These are phyloP conservation scores for Tulasnella sp. DNA, from an alignment of 768 basidiomycete species.

Conservation along the genomic window DNA sequence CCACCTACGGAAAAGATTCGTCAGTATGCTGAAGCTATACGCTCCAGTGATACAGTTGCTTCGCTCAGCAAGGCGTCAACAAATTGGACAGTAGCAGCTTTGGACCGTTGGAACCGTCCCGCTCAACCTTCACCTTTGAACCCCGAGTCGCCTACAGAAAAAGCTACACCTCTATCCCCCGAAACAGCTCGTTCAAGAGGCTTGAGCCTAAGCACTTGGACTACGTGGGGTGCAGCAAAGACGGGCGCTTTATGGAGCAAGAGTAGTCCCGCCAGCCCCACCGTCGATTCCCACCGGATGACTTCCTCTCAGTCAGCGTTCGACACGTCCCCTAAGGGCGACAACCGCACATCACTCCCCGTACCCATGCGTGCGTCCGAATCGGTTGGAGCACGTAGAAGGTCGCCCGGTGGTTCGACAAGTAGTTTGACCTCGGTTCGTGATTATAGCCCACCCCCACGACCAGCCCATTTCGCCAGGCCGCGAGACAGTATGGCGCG, in stretches of 20 bases:
- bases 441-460: conserved; percentile 1
- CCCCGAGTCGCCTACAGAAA: background rate
- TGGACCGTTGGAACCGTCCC: conserved; percentile 11
- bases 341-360: conserved; percentile 7
- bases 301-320: background rate
- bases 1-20: conserved; percentile 7
- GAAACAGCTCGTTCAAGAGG: conserved; percentile 1
- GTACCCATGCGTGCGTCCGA: background rate
- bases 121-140: conserved; percentile 1
- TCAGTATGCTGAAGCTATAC: conserved; percentile 19
- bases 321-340: no score
- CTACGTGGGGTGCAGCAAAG: background rate
- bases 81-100: conserved; percentile 20
- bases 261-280: background rate
- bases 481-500: conserved; percentile 13
- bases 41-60: conserved; percentile 22
- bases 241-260: conserved; percentile 8
- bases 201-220: conserved; percentile 2
- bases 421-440: background rate
- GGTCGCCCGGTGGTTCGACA: background rate
- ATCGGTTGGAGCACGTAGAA: background rate
- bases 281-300: background rate
- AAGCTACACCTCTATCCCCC: background rate
- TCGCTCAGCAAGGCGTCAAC: conserved; percentile 19
- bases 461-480: conserved; percentile 7